Conservation (phyloP, 345 rosid genomes). For the Brassica nigra region DNA sequence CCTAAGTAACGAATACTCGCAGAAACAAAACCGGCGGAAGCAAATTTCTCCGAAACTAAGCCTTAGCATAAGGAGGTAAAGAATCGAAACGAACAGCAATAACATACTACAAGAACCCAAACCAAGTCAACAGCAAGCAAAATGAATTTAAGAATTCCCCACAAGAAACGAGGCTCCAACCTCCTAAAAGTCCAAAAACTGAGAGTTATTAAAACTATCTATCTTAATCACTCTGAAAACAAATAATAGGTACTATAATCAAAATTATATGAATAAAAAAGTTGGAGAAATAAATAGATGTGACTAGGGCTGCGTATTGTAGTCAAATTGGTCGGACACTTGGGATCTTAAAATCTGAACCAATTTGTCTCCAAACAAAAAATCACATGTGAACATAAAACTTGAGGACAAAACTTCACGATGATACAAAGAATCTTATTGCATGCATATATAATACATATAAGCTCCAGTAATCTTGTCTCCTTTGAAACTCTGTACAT, state of each 20-base stretch:
- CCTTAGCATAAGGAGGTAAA: no score
- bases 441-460: slow-evolving; percentile 16
- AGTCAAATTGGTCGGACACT: slow-evolving; percentile 27
- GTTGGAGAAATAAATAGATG: slow-evolving; percentile 32
- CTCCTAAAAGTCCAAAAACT: no score
- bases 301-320: slow-evolving; percentile 28
- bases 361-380: slow-evolving; percentile 6
- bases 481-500: slow-evolving; percentile 20
- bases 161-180: no score
- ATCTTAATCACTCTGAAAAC: slow-evolving; percentile 16
- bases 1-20: no score
- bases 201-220: no score
- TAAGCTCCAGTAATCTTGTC: slow-evolving; percentile 19
- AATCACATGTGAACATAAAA: slow-evolving; percentile 34
- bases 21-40: no score
- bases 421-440: slow-evolving; percentile 30
- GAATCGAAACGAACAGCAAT: no score
- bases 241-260: slow-evolving; percentile 9
- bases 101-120: no score
- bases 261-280: slow-evolving; percentile 14
- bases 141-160: no score
- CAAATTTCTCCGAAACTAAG: no score
- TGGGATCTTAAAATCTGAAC: slow-evolving; percentile 23
- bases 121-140: no score
- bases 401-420: slow-evolving; percentile 14